Conservation (phyloP, 768 basidiomycete genomes). For the Kwoniella botswanensis region DNA sequence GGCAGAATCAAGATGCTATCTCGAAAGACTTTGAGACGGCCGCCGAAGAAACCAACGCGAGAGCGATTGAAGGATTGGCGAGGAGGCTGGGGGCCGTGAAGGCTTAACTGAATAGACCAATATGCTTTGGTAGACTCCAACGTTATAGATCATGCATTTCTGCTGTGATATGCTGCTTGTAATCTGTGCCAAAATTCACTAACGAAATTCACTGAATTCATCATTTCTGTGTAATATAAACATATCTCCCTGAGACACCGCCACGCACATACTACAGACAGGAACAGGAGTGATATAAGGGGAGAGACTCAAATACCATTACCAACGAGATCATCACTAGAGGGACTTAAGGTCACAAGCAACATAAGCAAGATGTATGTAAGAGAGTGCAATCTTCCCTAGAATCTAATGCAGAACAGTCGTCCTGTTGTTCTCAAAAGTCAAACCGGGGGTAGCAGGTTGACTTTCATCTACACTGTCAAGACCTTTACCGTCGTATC, state of each 20-base stretch:
- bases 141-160: neutral
- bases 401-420: neutral
- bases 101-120: neutral
- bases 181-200: no score
- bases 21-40: conserved; percentile 1
- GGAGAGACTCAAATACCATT: no score
- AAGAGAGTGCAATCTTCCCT: neutral
- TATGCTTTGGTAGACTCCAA: neutral
- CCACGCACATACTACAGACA: no score
- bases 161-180: no score
- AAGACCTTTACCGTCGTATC: neutral
- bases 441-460: neutral
- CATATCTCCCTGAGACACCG: no score
- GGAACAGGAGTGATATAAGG: no score
- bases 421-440: neutral
- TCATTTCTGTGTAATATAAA: no score
- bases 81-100: neutral
- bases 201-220: no score
- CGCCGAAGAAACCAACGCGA: neutral
- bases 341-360: no score
- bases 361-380: no score
- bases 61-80: conserved; percentile 3
- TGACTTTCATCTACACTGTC: conserved; percentile 6
- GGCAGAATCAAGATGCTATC: neutral
- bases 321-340: no score